Percentiles rank a stretch among this genome's conserved stretches.
phyloP scores from a whole-genome alignment of 305 asterid genomes.

The Solanum hybrid region DNA sequence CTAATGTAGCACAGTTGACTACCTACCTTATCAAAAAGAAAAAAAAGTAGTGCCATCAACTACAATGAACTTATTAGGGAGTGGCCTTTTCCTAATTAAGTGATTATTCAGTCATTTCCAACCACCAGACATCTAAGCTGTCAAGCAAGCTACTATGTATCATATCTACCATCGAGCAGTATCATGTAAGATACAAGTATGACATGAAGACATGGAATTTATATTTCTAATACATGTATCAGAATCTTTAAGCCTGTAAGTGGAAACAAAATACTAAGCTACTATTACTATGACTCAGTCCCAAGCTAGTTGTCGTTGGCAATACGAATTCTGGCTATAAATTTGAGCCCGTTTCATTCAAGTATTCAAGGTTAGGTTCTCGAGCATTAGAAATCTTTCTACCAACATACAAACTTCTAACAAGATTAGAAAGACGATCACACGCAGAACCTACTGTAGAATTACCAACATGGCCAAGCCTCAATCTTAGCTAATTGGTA shows the following conservation, averaged over 20 bases:
- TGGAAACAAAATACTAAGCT: not conserved
- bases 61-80: not conserved
- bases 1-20: not conserved
- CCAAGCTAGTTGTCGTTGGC: not conserved
- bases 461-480: not conserved
- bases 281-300: not conserved
- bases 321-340: not conserved
- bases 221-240: not conserved
- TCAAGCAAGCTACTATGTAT: not conserved
- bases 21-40: not conserved
- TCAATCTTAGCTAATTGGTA: not conserved
- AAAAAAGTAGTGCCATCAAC: not conserved
- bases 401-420: not conserved
- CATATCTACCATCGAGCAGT: not conserved
- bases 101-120: not conserved
- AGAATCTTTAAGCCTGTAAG: not conserved
- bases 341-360: not conserved
- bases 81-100: not conserved
- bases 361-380: not conserved
- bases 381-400: not conserved
- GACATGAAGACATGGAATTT: not conserved
- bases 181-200: not conserved
- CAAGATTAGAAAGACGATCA: not conserved
- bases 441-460: not conserved
- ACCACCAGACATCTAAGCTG: not conserved